Percentiles rank a stretch among this genome's conserved stretches.
Conservation (phyloP, 495 filamentous ascomycete species). For the Penicillium manginii region DNA sequence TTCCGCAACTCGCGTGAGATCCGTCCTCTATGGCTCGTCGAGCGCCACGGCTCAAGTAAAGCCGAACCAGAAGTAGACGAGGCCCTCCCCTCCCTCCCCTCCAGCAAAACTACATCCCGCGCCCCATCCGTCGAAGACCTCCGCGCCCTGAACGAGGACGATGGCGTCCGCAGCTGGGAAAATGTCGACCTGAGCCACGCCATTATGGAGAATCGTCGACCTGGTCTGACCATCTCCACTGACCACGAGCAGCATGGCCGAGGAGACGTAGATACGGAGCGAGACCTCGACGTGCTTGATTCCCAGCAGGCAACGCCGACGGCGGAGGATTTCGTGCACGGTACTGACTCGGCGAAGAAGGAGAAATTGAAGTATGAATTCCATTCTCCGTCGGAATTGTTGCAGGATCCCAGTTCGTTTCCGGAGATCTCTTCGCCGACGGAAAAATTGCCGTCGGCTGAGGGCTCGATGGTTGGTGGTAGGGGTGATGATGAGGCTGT, state of each 20-base stretch:
- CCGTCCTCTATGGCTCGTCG: slow-evolving; percentile 54
- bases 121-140: slow-evolving; percentile 50
- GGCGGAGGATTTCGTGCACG: slow-evolving; percentile 16
- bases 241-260: too few species aligned
- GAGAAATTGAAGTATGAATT: slow-evolving; percentile 48
- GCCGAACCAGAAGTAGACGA: slow-evolving; percentile 42
- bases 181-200: slow-evolving; percentile 29
- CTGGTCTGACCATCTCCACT: slow-evolving; percentile 29
- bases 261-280: slow-evolving; percentile 13
- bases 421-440: slow-evolving; percentile 34
- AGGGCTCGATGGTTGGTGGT: slow-evolving; percentile 37
- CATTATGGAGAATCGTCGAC: slow-evolving; percentile 21
- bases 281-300: slow-evolving; percentile 24
- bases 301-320: slow-evolving; percentile 35
- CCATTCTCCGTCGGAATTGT: slow-evolving; percentile 50
- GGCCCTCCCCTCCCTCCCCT: slow-evolving; percentile 51
- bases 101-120: slow-evolving; percentile 51
- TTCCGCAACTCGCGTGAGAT: slow-evolving; percentile 53
- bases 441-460: slow-evolving; percentile 39
- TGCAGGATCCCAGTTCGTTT: slow-evolving; percentile 38
- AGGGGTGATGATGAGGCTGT: slow-evolving; percentile 11
- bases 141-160: slow-evolving; percentile 32
- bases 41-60: slow-evolving; percentile 47
- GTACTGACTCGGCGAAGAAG: slow-evolving; percentile 24
- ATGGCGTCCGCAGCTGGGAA: slow-evolving; percentile 38